phyloP scores from a whole-genome alignment of 2,329 filamentous ascomycete species.

The Xenosphaeropsis pyriputrescens region DNA sequence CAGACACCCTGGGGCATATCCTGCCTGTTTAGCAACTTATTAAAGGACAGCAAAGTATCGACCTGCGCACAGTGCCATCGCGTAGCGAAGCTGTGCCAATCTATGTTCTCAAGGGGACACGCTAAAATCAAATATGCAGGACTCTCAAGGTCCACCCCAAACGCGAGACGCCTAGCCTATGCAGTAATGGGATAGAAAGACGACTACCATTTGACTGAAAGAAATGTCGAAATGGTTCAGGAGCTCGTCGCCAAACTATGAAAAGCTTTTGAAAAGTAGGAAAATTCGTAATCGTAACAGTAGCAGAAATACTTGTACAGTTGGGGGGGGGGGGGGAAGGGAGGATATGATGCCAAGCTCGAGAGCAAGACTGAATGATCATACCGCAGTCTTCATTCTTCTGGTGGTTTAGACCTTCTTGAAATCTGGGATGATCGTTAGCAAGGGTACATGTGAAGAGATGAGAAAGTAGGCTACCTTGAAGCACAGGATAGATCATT shows the following conservation, averaged over 20 bases:
- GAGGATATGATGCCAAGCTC: slow-evolving; percentile 15
- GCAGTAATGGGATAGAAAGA: slow-evolving; percentile 14
- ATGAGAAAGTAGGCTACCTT: slow-evolving; percentile 39
- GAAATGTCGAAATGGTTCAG: slow-evolving; percentile 7
- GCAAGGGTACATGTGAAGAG: not conserved
- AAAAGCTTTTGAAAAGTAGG: slow-evolving; percentile 10
- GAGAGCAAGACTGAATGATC: slow-evolving; percentile 11
- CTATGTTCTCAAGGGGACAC: slow-evolving; percentile 14
- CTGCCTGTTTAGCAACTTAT: no score
- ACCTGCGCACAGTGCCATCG: slow-evolving; percentile 26
- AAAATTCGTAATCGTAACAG: slow-evolving; percentile 15
- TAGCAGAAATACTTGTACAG: slow-evolving; percentile 18
- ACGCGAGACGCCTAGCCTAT: slow-evolving; percentile 16
- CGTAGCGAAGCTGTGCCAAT: slow-evolving; percentile 16
- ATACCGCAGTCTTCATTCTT: slow-evolving; percentile 14
- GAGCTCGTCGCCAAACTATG: slow-evolving; percentile 6
- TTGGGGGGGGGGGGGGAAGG: slow-evolving; percentile 5
- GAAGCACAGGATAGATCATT: slow-evolving; percentile 92
- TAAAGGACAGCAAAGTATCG: slow-evolving; percentile 7
- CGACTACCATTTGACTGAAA: slow-evolving; percentile 11
- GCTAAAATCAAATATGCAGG: slow-evolving; percentile 1
- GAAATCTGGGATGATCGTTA: slow-evolving; percentile 16
- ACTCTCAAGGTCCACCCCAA: slow-evolving; percentile 15
- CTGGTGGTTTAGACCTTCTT: slow-evolving; percentile 19
- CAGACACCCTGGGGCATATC: no score